A percentile compares a stretch with the other conserved stretches of the same genome.
phyloP scores from a whole-genome alignment of 108 stramenopile genomes.

The Fragilaria crotonensis region DNA sequence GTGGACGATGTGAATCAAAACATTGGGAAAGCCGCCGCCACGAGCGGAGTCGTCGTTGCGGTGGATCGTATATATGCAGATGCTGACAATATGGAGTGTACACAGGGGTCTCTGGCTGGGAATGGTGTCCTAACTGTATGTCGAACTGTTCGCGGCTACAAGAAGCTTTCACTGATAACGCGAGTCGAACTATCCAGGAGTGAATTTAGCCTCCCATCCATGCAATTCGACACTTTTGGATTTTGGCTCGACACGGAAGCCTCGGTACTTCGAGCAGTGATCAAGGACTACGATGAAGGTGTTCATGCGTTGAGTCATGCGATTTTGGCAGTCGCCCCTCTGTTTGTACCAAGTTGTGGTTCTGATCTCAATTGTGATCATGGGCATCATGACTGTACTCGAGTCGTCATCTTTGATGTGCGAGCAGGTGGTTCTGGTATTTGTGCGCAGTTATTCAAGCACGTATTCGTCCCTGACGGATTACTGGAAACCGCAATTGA shows the following conservation, averaged over 20 bases:
- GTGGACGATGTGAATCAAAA: conserved; percentile 32
- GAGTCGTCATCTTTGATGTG: conserved; percentile 63
- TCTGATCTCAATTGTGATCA: conserved; percentile 79
- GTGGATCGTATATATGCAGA: conserved; percentile 9
- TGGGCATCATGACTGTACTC: conserved; percentile 43
- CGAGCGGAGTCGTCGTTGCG: conserved; percentile 4
- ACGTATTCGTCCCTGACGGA: conserved; percentile 32
- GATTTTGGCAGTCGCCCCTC: conserved; percentile 82
- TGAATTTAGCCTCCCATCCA: conserved; percentile 79
- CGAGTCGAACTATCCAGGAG: conserved; percentile 62
- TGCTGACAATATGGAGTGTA: conserved; percentile 3
- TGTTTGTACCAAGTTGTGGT: conserved; percentile 77
- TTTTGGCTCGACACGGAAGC: conserved; percentile 89
- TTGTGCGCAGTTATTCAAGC: conserved; percentile 50
- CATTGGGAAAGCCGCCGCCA: conserved; percentile 6
- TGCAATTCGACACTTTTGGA: conserved; percentile 90
- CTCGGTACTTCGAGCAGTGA: conserved; percentile 23
- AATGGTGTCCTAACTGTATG: conserved; percentile 69
- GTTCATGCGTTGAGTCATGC: conserved; percentile 92
- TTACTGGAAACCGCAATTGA: conserved; percentile 60
- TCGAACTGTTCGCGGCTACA: conserved; percentile 77
- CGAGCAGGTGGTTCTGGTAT: conserved; percentile 73
- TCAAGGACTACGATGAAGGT: conserved; percentile 57
- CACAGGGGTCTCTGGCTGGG: conserved; percentile 48
- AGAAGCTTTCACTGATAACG: conserved; percentile 60